A percentile compares a stretch with the other conserved stretches of the same genome.
phyloP scores from a whole-genome alignment of 2,329 filamentous ascomycete genomes.

The Exophiala sideris region DNA sequence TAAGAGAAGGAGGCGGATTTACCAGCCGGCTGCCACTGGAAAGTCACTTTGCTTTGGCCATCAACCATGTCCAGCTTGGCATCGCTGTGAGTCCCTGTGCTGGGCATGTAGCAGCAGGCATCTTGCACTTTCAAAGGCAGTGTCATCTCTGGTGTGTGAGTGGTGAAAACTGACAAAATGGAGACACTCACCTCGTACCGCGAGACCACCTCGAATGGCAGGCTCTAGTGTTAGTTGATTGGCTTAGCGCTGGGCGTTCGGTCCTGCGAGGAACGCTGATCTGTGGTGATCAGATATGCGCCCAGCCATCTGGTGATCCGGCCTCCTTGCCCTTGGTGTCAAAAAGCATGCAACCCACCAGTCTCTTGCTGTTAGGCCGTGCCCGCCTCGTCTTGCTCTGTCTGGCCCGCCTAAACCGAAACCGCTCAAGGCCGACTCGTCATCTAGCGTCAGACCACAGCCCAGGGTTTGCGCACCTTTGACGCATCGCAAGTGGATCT shows the following conservation, averaged over 20 bases:
- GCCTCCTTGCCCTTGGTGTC: slow-evolving; percentile 14
- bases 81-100: neutral
- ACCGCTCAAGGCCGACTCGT: slow-evolving; percentile 26
- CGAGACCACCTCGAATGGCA: slow-evolving; percentile 16
- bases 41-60: slow-evolving; percentile 5
- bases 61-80: neutral
- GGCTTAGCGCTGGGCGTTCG: slow-evolving; percentile 21
- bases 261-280: slow-evolving; percentile 29
- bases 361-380: slow-evolving; percentile 18
- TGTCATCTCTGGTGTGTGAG: neutral
- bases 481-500: slow-evolving; percentile 24
- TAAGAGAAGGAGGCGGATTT: neutral
- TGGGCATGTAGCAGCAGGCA: neutral
- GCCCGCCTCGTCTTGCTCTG: slow-evolving; percentile 26
- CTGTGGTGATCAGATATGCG: slow-evolving; percentile 29
- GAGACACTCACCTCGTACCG: neutral
- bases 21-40: slow-evolving; percentile 5
- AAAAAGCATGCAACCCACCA: slow-evolving; percentile 24
- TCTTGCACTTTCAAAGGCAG: neutral
- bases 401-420: slow-evolving; percentile 23
- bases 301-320: slow-evolving; percentile 28
- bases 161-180: neutral
- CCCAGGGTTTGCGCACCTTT: slow-evolving; percentile 25
- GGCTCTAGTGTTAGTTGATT: slow-evolving; percentile 15
- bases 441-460: slow-evolving; percentile 27